A percentile compares a stretch with the other conserved stretches of the same genome.
Evolutionary conservation across 768 basidiomycete genomes (phyloP).

Genomic region (Boletus eberwhitei): DNA sequence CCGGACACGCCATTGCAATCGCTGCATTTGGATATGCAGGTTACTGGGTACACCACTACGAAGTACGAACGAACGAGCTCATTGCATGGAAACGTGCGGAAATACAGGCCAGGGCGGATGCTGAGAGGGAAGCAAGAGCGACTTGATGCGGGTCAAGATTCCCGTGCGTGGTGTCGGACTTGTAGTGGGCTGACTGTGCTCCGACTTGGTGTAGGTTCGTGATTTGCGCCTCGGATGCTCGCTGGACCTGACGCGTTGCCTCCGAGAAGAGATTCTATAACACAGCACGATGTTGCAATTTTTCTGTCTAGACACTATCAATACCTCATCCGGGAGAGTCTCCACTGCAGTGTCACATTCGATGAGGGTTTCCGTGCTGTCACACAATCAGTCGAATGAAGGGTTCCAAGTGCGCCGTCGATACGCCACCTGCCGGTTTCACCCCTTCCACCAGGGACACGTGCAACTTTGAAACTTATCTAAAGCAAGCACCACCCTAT

Average conservation of each 20-base stretch:
- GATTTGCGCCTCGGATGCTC: neutral
- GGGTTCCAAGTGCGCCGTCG: neutral
- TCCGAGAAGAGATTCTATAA: constrained; percentile 6
- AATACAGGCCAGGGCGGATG: constrained; percentile 47
- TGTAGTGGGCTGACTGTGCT: neutral
- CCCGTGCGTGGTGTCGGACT: neutral
- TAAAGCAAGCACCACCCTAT: neutral
- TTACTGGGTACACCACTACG: constrained; percentile 72
- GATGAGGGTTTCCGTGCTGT: neutral
- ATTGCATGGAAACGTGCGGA: constrained; percentile 61
- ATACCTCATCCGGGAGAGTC: constrained; percentile 9
- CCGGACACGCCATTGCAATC: constrained; percentile 68
- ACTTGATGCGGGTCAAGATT: constrained; percentile 15
- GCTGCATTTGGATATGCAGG: constrained; percentile 67
- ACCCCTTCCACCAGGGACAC: neutral
- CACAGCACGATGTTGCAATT: constrained; percentile 5
- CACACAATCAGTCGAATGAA: constrained; percentile 2
- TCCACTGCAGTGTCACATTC: neutral
- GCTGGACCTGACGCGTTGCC: constrained; percentile 5
- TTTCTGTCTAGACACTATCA: constrained; percentile 18
- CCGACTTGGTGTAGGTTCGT: constrained; percentile 22
- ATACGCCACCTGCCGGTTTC: neutral
- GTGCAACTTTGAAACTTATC: neutral
- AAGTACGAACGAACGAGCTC: constrained; percentile 56
- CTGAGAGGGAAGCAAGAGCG: constrained; percentile 11